These are phyloP conservation scores for Malus hybrid DNA, from an alignment of 331 rosid species.

Conservation along the genomic window DNA sequence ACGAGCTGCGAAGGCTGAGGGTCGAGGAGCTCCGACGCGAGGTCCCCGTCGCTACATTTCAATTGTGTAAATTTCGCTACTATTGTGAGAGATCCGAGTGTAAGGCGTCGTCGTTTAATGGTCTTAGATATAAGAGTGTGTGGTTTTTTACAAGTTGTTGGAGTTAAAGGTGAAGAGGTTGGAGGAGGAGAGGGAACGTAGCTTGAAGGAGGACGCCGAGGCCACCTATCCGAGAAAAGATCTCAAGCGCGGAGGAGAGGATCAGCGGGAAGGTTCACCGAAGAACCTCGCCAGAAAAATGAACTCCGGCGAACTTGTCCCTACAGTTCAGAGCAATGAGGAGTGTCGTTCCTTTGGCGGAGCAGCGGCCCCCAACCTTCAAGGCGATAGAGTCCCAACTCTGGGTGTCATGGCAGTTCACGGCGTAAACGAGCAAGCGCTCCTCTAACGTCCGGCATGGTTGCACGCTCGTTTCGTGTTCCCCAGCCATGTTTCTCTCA, in stretches of 20 bases:
- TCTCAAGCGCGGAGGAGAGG: slow-evolving; percentile 10
- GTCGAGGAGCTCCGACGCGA: slow-evolving; percentile 50
- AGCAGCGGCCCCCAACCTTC: too few relatives aligned
- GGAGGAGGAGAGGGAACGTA: slow-evolving; percentile 36
- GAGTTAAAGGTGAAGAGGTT: slow-evolving; percentile 41
- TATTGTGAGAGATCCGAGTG: slow-evolving; percentile 26
- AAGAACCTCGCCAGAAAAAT: slow-evolving; percentile 12
- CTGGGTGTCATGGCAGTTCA: too few relatives aligned
- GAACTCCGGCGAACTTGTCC: slow-evolving; percentile 1
- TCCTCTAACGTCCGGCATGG: too few relatives aligned
- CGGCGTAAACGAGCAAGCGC: too few relatives aligned
- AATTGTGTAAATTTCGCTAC: slow-evolving; percentile 30
- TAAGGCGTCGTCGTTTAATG: background rate
- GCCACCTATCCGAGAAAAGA: background rate
- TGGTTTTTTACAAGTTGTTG: slow-evolving; percentile 33
- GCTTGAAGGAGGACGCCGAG: slow-evolving; percentile 2
- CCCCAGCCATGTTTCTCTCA: too few relatives aligned
- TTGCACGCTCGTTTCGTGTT: too few relatives aligned
- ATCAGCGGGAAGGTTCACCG: background rate
- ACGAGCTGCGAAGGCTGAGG: slow-evolving; percentile 34
- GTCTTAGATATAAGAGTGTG: slow-evolving; percentile 31
- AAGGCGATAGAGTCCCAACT: too few relatives aligned
- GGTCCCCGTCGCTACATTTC: slow-evolving; percentile 35
- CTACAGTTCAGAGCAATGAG: too few relatives aligned
- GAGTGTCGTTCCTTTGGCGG: too few relatives aligned